These are phyloP conservation scores for Ophiostoma montium DNA, from an alignment of 2,329 filamentous ascomycete species.

Conservation along the genomic window DNA sequence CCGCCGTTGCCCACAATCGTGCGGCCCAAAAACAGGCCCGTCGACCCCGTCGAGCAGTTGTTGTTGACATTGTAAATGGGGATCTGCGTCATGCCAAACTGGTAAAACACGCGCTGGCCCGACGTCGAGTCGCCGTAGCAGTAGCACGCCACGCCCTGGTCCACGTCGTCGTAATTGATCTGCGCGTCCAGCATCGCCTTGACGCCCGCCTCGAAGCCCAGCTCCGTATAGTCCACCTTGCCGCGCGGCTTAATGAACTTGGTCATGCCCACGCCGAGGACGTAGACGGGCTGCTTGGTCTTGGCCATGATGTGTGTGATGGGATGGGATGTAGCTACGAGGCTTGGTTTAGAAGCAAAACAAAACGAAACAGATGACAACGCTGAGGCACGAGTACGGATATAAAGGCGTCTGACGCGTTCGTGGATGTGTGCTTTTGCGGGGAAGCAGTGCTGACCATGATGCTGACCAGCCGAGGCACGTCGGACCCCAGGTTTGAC, in stretches of 20 bases:
- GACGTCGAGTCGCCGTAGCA: slow-evolving; percentile 93
- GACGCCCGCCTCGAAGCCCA: slow-evolving; percentile 82
- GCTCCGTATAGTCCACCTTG: slow-evolving; percentile 87
- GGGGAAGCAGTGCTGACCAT: not conserved
- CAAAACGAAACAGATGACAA: too few relatives aligned
- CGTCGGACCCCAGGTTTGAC: not conserved
- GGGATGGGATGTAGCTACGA: too few relatives aligned
- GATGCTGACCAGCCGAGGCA: not conserved
- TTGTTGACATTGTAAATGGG: slow-evolving; percentile 98
- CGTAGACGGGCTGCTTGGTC: slow-evolving; percentile 51
- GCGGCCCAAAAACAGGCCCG: slow-evolving; percentile 71
- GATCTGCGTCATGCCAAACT: slow-evolving; percentile 94
- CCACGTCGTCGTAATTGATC: slow-evolving; percentile 92
- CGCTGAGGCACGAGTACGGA: too few relatives aligned
- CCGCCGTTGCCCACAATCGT: slow-evolving; percentile 67
- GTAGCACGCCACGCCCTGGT: slow-evolving; percentile 92
- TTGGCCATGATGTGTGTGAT: slow-evolving; percentile 27
- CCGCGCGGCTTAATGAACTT: slow-evolving; percentile 96
- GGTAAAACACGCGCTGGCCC: slow-evolving; percentile 94
- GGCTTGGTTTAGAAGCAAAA: not conserved
- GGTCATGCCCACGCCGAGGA: slow-evolving; percentile 96
- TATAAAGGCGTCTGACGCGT: not conserved
- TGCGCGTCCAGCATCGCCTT: slow-evolving; percentile 77
- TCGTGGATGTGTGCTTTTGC: not conserved
- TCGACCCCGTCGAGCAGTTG: slow-evolving; percentile 94